These are phyloP conservation scores for Solanum hybrid DNA, from an alignment of 305 asterid genomes.

Conservation along the genomic window DNA sequence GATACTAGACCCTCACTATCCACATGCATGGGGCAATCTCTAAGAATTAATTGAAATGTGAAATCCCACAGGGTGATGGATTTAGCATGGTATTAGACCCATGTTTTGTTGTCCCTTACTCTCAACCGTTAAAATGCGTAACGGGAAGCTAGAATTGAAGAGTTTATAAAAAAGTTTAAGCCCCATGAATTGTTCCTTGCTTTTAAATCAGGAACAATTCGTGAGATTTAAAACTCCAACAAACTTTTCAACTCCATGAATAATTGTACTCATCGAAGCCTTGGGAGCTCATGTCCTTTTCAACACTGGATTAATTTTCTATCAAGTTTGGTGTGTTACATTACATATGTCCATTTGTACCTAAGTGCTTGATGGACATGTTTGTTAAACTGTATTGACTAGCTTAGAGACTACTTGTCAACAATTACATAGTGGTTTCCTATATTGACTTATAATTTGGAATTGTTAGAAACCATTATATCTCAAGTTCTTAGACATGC, in stretches of 20 bases:
- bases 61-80: background rate
- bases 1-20: background rate
- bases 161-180: background rate
- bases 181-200: background rate
- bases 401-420: background rate
- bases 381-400: background rate
- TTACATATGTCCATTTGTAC: background rate
- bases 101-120: background rate
- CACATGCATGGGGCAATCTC: background rate
- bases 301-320: too few relatives aligned
- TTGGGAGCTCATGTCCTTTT: background rate
- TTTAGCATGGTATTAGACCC: background rate
- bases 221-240: background rate
- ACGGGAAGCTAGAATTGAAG: background rate
- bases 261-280: background rate
- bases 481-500: background rate
- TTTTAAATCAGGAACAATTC: too few relatives aligned
- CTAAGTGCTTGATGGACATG: background rate
- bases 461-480: background rate
- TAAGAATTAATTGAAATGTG: background rate
- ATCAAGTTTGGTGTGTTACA: background rate
- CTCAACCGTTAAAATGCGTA: background rate
- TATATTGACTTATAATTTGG: background rate
- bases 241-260: background rate
- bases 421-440: background rate